These are phyloP conservation scores for Phyllosticta ampelicida DNA, from an alignment of 2,329 filamentous ascomycete species.

Conservation along the genomic window DNA sequence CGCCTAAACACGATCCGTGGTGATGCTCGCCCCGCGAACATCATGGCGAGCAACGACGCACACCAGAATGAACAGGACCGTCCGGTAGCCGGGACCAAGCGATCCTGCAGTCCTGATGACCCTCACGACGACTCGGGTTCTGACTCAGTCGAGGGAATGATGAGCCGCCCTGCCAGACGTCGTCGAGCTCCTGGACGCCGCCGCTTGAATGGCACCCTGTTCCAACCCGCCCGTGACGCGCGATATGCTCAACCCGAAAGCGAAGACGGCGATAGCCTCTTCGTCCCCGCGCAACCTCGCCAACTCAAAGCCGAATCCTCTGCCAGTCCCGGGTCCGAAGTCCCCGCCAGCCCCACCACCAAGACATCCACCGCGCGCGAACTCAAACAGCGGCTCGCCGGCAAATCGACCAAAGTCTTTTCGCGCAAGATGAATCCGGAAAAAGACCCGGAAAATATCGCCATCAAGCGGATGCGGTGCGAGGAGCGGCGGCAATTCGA, in stretches of 20 bases:
- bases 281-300: not conserved
- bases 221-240: not conserved
- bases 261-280: not conserved
- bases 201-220: not conserved
- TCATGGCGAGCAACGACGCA: not conserved
- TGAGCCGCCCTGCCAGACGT: not conserved
- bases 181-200: not conserved
- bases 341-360: not conserved
- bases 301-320: not conserved
- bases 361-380: not conserved
- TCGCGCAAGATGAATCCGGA: slow-evolving; percentile 7
- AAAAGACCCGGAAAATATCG: slow-evolving; percentile 22
- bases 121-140: not conserved
- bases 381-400: not conserved
- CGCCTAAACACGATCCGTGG: not conserved
- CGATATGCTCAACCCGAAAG: not conserved
- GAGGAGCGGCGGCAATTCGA: slow-evolving; percentile 9
- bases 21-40: not conserved
- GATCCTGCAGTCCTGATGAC: not conserved
- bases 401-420: not conserved
- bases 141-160: not conserved
- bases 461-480: slow-evolving; percentile 23
- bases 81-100: not conserved
- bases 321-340: not conserved
- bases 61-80: not conserved